Evolutionary conservation across 73 alveolate species (phyloP).

Genomic region (Uronychia binucleata): DNA sequence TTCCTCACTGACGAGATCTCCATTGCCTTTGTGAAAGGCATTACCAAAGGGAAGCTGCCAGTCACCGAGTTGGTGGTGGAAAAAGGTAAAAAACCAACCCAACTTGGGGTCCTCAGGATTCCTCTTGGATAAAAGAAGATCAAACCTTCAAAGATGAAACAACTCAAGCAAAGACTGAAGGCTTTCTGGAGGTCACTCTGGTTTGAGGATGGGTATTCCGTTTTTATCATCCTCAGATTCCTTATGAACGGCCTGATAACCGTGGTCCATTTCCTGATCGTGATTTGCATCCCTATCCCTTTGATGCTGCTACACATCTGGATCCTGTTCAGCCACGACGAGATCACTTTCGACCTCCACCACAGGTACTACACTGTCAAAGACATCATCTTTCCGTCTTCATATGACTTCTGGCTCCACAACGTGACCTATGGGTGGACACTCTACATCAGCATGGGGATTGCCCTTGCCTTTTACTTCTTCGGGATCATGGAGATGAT

Average conservation of each 20-base stretch:
- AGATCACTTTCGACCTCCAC: not conserved
- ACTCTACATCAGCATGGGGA: not conserved
- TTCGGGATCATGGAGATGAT: slow-evolving; percentile 9
- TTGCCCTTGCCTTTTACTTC: not conserved
- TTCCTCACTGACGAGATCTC: slow-evolving; percentile 4
- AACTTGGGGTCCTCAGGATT: slow-evolving; percentile 1
- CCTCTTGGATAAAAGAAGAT: not conserved
- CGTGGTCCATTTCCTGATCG: slow-evolving; percentile 2
- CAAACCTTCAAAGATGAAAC: not conserved
- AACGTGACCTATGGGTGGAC: not conserved
- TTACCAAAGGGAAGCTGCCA: slow-evolving; percentile 4
- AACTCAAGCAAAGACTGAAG: not conserved
- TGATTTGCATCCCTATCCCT: slow-evolving; percentile 7
- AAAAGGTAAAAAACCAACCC: not conserved
- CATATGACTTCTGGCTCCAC: slow-evolving; percentile 10
- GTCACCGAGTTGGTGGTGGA: not conserved
- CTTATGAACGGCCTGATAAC: not conserved
- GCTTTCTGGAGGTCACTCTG: not conserved
- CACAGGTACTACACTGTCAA: not conserved
- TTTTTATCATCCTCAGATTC: too few species aligned
- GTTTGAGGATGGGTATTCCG: slow-evolving; percentile 1
- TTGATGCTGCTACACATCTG: not conserved
- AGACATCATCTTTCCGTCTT: not conserved
- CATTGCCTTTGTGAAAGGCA: slow-evolving; percentile 15
- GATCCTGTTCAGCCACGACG: not conserved